Base-by-base conservation (phyloP, 768 basidiomycete genomes). In the Filobasidium wieringae region DNA sequence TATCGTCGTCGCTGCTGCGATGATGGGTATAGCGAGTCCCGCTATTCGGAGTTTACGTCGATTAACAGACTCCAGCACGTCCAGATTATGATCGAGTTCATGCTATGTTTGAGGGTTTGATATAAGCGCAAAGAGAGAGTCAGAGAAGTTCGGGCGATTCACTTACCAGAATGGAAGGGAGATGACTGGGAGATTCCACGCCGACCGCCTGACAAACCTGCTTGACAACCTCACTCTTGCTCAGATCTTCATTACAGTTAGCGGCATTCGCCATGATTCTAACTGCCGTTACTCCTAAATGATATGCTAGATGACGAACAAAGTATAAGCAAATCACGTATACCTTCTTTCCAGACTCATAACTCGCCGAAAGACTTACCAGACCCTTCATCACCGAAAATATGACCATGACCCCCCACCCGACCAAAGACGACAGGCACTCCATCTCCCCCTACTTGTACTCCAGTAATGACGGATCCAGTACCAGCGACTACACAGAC, bases 41-140 rank as follows among this genome's bases (percentile, higher is more conserved):
- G 52, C 52, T 19, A 53, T 53, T 26, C 32, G 27, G n/a, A 53
- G 33, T 53, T 53, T 53, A 19, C 52, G 32, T 37, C 24, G 22
- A 33, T 53, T 53, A 4, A 26, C 24, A 14, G 52, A 32, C n/a
- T 11, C 24, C n/a, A 53, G 22, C 7, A 33, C 9, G 17, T 53
- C 52, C 15, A 39, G 19, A n/a, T 24, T 26, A 8, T 9, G 36
- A 15, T 53, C 52, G 17, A 53, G 52, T 39, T 34, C 52, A 27
- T 53, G 52, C 52, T 53, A 26, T 3, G 43, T 7, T 47, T 14
- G 34, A 24, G 2, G 9, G 32, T 15, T 8, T 4, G 7, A 39
- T 3, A 1, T 36, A 7, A n/a, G 32, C 29, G 4, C 19, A 30
- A 15, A 12, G 52, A 15, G 7, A 15, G 31, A 15, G 5, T 14